These are phyloP conservation scores for Ammopiptanthus mongolicus DNA, from an alignment of 306 rosid species.

Conservation along the genomic window DNA sequence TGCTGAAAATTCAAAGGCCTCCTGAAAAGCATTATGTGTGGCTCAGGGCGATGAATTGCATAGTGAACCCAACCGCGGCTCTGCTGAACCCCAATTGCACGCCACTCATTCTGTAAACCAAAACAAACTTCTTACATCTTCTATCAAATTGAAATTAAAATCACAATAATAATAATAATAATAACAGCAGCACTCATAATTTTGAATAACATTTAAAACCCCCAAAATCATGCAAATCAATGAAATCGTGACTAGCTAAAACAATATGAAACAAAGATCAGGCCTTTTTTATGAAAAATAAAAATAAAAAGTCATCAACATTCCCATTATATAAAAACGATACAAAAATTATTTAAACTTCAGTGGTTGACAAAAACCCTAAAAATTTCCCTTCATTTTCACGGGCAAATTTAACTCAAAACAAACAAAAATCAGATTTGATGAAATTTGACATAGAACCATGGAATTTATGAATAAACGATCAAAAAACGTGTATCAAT, in stretches of 20 bases:
- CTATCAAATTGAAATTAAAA: not conserved
- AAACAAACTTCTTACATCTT: not conserved
- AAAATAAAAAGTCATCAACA: not conserved
- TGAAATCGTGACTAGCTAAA: not conserved
- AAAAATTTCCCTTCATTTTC: not conserved
- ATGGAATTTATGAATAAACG: not conserved
- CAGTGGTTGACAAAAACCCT: not conserved
- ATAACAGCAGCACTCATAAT: not conserved
- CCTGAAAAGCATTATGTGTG: constrained; percentile 96
- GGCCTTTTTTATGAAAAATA: not conserved
- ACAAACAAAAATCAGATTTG: not conserved
- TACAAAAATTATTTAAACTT: no score
- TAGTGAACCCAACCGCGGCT: constrained; percentile 98
- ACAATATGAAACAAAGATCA: not conserved
- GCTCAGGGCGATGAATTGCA: constrained; percentile 93
- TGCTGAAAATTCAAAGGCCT: constrained; percentile 89
- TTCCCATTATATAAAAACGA: no score
- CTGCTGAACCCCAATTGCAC: constrained; percentile 96
- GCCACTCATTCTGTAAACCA: constrained; percentile 68
- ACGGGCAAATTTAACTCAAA: not conserved
- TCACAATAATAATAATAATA: not conserved
- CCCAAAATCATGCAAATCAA: not conserved
- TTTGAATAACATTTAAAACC: not conserved
- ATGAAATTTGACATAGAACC: not conserved
- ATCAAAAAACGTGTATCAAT: not conserved